These are phyloP conservation scores for Salvia miltiorrhiza DNA, from an alignment of 257 asterid species.

Conservation along the genomic window DNA sequence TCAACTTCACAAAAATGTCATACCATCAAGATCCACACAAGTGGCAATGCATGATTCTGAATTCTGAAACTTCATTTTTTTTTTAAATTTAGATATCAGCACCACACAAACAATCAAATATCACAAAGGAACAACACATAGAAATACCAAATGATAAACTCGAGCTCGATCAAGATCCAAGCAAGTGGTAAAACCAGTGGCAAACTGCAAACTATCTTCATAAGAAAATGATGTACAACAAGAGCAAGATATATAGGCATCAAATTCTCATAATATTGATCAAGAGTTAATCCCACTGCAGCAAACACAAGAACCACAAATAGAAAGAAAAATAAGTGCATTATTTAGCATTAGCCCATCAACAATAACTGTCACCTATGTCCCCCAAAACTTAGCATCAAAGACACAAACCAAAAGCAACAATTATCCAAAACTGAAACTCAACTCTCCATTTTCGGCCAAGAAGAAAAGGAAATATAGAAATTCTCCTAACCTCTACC, in stretches of 20 bases:
- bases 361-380: conserved; percentile 19
- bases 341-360: conserved; percentile 19
- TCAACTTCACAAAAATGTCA: not conserved
- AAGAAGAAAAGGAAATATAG: conserved; percentile 16
- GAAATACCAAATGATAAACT: not conserved
- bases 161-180: not conserved
- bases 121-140: not conserved
- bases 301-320: not conserved
- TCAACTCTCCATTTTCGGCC: conserved; percentile 26
- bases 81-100: not conserved
- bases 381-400: conserved; percentile 23
- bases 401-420: conserved; percentile 27
- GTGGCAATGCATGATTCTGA: not conserved
- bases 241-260: not conserved
- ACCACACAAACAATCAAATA: not conserved
- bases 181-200: not conserved
- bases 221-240: not conserved
- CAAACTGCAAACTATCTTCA: not conserved
- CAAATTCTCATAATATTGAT: not conserved
- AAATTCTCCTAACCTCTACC: conserved; percentile 28
- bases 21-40: not conserved
- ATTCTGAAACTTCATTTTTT: not conserved
- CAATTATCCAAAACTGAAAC: conserved; percentile 43
- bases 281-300: not conserved
- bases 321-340: not conserved